A percentile compares a stretch with the other conserved stretches of the same genome.
Evolutionary conservation across 805 yeast genomes (phyloP).

Genomic region (Starmerella vaccinii): DNA sequence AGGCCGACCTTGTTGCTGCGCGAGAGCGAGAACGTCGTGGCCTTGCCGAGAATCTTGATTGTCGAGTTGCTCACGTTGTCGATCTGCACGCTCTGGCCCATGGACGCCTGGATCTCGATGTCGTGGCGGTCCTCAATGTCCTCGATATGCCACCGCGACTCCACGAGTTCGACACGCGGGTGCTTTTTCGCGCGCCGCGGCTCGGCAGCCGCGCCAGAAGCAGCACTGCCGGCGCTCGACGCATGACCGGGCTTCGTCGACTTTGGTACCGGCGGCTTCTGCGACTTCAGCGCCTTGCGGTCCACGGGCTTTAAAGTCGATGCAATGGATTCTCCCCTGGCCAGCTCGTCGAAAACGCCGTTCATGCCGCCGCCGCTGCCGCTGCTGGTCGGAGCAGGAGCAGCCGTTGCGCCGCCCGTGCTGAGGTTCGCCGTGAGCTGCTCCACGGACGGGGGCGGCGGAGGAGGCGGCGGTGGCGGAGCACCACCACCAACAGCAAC

Average conservation of each 20-base stretch:
- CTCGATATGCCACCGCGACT: conserved; percentile 82
- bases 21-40: conserved; percentile 73
- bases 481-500: conserved; percentile 32
- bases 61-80: conserved; percentile 68
- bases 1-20: conserved; percentile 64
- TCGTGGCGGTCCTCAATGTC: conserved; percentile 58
- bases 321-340: conserved; percentile 75
- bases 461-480: conserved; percentile 67
- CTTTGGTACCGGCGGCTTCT: conserved; percentile 48
- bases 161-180: conserved; percentile 62
- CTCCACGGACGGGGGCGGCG: conserved; percentile 75
- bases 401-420: conserved; percentile 26
- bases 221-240: conserved; percentile 20
- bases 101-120: conserved; percentile 65
- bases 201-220: conserved; percentile 21
- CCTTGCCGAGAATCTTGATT: conserved; percentile 79
- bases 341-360: conserved; percentile 88
- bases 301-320: conserved; percentile 84
- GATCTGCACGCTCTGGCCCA: conserved; percentile 80
- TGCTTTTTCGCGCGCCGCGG: conserved; percentile 37
- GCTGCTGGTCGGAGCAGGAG: conserved; percentile 15
- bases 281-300: conserved; percentile 87
- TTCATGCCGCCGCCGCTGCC: conserved; percentile 48
- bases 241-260: conserved; percentile 41
- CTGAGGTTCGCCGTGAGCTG: conserved; percentile 36